A percentile compares a stretch with the other conserved stretches of the same genome.
phyloP scores from a whole-genome alignment of 2,329 filamentous ascomycete species.

The Scleromitrula shiraiana region DNA sequence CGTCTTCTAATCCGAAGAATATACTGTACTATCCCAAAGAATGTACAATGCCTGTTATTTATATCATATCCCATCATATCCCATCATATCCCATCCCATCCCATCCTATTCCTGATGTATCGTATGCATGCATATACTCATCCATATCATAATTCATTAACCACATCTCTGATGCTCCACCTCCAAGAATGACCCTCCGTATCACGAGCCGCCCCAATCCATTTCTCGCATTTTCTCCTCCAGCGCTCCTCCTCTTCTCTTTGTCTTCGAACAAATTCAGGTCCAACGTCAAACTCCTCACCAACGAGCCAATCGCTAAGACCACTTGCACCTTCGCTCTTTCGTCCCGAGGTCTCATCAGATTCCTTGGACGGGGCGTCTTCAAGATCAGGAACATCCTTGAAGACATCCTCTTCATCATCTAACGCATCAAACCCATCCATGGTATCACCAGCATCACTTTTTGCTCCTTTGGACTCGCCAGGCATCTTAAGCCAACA shows the following conservation, averaged over 20 bases:
- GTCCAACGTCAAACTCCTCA: slow-evolving; percentile 96
- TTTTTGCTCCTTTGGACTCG: slow-evolving; percentile 34
- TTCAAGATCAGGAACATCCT: slow-evolving; percentile 86
- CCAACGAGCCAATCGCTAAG: slow-evolving; percentile 74
- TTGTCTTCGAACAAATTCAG: slow-evolving; percentile 84
- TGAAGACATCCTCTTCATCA: slow-evolving; percentile 89
- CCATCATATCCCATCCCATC: no score
- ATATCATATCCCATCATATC: no score
- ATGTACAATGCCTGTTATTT: slow-evolving; percentile 4
- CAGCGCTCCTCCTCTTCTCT: slow-evolving; percentile 87
- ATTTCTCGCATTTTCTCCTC: slow-evolving; percentile 79
- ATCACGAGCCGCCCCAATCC: slow-evolving; percentile 53
- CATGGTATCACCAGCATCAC: slow-evolving; percentile 48
- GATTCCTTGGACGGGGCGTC: slow-evolving; percentile 39
- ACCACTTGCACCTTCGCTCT: slow-evolving; percentile 39
- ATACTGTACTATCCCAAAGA: slow-evolving; percentile 10
- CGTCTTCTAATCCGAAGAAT: slow-evolving; percentile 3
- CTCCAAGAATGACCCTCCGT: slow-evolving; percentile 58
- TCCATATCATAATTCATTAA: slow-evolving; percentile 31
- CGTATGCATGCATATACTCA: no score
- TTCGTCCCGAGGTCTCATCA: slow-evolving; percentile 42
- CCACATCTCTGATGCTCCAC: slow-evolving; percentile 64
- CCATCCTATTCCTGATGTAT: not conserved
- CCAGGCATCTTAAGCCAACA: slow-evolving; percentile 81
- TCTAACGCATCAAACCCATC: slow-evolving; percentile 64